phyloP scores from a whole-genome alignment of 768 basidiomycete species.

The Botryobasidium botryosum region DNA sequence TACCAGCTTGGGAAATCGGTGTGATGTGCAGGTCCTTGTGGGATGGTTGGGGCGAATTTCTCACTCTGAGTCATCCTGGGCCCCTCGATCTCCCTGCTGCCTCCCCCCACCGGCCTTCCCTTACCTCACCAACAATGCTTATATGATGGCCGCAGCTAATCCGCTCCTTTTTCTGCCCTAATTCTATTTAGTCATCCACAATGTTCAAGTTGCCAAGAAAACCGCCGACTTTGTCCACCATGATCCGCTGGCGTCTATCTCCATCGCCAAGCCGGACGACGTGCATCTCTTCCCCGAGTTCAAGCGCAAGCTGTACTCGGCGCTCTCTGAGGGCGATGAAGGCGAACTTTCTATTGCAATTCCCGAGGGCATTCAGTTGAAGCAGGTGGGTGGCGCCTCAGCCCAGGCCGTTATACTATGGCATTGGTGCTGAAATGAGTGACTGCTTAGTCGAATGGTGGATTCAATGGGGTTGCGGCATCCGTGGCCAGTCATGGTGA shows the following conservation, averaged over 20 bases:
- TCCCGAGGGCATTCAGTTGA: conserved; percentile 51
- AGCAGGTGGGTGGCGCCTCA: conserved; percentile 33
- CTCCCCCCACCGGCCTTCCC: conserved; percentile 16
- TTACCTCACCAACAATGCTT: conserved; percentile 14
- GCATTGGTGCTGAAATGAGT: neutral
- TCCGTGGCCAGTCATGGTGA: too few relatives aligned
- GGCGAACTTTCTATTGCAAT: conserved; percentile 88
- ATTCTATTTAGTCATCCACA: conserved; percentile 57
- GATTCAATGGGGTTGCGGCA: too few relatives aligned
- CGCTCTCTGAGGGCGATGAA: conserved; percentile 80
- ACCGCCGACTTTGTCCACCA: conserved; percentile 61
- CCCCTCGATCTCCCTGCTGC: conserved; percentile 13
- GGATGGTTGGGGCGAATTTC: too few relatives aligned
- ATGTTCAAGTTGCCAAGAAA: conserved; percentile 53
- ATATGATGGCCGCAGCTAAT: too few relatives aligned
- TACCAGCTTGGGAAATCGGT: too few relatives aligned
- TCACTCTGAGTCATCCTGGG: conserved; percentile 10
- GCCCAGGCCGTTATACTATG: too few relatives aligned
- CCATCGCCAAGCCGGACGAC: conserved; percentile 50
- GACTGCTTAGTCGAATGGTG: neutral
- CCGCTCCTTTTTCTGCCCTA: too few relatives aligned
- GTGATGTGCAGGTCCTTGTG: too few relatives aligned
- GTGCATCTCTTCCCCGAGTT: conserved; percentile 83
- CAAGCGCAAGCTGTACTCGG: conserved; percentile 81
- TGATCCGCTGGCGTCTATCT: conserved; percentile 54